Base-by-base conservation (phyloP, 768 basidiomycete genomes). In the Tubosaeta sp. region DNA sequence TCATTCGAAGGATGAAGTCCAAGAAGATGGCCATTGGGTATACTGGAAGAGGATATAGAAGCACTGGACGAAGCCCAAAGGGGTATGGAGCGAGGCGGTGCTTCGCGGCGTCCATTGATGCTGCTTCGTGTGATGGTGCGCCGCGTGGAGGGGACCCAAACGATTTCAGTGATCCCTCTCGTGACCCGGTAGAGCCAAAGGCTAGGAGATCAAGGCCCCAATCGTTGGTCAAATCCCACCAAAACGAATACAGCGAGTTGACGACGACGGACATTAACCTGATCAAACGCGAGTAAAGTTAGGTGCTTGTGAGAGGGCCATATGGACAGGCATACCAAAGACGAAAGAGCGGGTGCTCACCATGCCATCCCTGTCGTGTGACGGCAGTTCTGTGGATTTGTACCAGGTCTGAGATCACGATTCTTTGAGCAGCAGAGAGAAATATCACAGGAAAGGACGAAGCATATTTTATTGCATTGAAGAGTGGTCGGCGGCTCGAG, bases 141-240 rank as follows among this genome's bases (percentile, higher is more conserved):
- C 38, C 8, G 14, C 6, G n/a, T 18, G 34, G 9, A 35, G 38
- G 22, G 14, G 18, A 36, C 35, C n/a, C 18, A 14, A 7, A 44
- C 30, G 49, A 59, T n/a, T 72, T 73, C 24, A 73, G 74, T n/a
- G 73, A 71, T 51, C 62, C 68, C 44, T 41, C 52, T 59, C 57
- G 44, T 64, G 65, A 51, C 47, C 54, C 21, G 59, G 64, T 54
- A 49, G 66, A 53, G 32, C 63, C 58, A 27, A 65, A 55, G 47
- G 76, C 76, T 52, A 98, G 72, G 38, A 97, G 71, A 40, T 84
- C 80, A 48, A 99, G 76, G 6, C 96, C 96, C 94, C 95, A 99
- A 66, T 99, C 96, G 66, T 95, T 90, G 43, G 91, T 93, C 38
- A 98, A 79, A 69, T 98, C 96, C 96, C 96, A 99, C 90, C 93